Evolutionary conservation across 2,329 filamentous ascomycete genomes (phyloP).

Genomic region (Emergomyces africanus): DNA sequence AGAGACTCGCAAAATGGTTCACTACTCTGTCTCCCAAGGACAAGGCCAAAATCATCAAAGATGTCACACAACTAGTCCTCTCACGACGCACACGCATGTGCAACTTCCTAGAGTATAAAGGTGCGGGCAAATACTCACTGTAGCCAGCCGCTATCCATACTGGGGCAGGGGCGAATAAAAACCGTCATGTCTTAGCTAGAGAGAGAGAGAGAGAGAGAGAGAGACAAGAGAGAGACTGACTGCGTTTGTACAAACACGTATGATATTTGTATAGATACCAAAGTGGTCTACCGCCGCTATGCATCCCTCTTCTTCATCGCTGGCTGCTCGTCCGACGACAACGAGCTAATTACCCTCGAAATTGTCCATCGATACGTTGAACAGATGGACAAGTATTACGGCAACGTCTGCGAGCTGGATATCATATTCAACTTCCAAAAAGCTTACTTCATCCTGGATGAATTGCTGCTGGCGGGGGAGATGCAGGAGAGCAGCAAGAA

Average conservation of each 20-base stretch:
- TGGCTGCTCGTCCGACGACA: slow-evolving; percentile 91
- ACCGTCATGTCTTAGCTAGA: background rate
- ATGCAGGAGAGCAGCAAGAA: slow-evolving; percentile 99
- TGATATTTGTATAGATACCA: slow-evolving; percentile 55
- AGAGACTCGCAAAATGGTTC: slow-evolving; percentile 99
- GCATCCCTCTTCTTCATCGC: slow-evolving; percentile 99
- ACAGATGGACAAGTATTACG: slow-evolving; percentile 99
- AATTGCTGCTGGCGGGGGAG: slow-evolving; percentile 87
- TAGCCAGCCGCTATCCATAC: slow-evolving; percentile 9
- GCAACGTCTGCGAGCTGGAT: slow-evolving; percentile 97
- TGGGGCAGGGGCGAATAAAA: background rate
- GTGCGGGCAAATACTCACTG: slow-evolving; percentile 33
- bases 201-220: background rate
- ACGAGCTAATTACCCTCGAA: slow-evolving; percentile 95
- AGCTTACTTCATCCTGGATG: slow-evolving; percentile 97
- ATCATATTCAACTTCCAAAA: slow-evolving; percentile 99
- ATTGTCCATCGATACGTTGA: slow-evolving; percentile 99
- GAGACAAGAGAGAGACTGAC: background rate
- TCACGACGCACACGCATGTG: slow-evolving; percentile 96
- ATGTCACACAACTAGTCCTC: slow-evolving; percentile 94
- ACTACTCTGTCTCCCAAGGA: slow-evolving; percentile 94
- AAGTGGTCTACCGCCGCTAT: slow-evolving; percentile 97
- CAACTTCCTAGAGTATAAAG: slow-evolving; percentile 99
- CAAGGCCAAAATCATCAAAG: slow-evolving; percentile 99
- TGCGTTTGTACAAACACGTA: background rate